Evolutionary conservation across 495 filamentous ascomycete species (phyloP), one percentile per base, ranked within the genome.

Genomic region (Aspergillus indologenus): DNA sequence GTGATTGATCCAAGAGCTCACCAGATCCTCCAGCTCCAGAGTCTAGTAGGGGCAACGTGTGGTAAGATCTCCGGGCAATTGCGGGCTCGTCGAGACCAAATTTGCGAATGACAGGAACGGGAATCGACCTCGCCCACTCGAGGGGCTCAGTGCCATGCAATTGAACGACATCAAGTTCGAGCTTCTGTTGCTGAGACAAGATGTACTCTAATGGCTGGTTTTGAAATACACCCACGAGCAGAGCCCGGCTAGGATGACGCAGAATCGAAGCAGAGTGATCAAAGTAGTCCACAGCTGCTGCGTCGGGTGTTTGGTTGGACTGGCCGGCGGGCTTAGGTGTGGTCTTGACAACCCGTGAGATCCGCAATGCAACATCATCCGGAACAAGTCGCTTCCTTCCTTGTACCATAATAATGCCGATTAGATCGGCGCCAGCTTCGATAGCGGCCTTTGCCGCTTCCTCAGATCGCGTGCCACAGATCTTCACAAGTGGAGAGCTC

Each of bases 151-250:
- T 77, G 9, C 94, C 94, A 69, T 98, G 94, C 4, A 98, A 81
- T 65, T 98, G 94, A 4, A 98, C 87, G 45, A 94, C 77, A 68
- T 98, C 94, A n/a, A 98, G 86, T 47, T 80, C 78, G 56, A 97
- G 81, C 3, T 85, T 79, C 54, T 82, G 80, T 64, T 92, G 90
- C 65, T 92, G 82, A 45, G 81, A 80, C 21, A 97, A 73, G 19
- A 98, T 76, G 56, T 96, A 90, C 20, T 83, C 80, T 14, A 98
- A 77, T 2, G 92, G 86, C 63, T 97, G 93, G 72, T 96, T 87
- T 68, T 87, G 89, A 73, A 98, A 98, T 5, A 98, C 93, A 53
- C 94, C 94, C 31, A 96, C 95, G 23, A 98, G 81, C 26, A 96
- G 78, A 1, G 94, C 88, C 8, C 87, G 83, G 24, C 77, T 79